Conservation (phyloP, 768 basidiomycete genomes). For the Phanerochaete sordida region DNA sequence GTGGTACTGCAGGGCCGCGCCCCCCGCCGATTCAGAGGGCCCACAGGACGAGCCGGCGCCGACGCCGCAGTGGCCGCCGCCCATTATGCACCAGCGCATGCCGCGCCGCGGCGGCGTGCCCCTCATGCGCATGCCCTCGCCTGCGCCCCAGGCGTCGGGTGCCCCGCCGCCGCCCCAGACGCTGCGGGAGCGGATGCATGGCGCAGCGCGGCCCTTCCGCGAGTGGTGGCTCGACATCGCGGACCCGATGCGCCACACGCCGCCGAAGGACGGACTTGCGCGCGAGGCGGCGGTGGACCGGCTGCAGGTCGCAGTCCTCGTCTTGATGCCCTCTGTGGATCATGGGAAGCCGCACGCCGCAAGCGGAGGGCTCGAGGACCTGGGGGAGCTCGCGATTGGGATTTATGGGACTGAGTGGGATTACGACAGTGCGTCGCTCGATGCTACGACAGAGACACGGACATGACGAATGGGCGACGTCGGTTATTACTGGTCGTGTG, state of each 20-base stretch:
- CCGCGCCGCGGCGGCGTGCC: not conserved
- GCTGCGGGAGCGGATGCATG: not conserved
- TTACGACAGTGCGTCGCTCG: not conserved
- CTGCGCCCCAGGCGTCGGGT: not conserved
- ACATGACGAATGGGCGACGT: not conserved
- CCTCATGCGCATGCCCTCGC: not conserved
- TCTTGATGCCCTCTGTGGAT: conserved; percentile 21
- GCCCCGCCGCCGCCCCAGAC: not conserved
- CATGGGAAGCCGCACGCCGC: not conserved
- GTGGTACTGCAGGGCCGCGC: conserved; percentile 4
- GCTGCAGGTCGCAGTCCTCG: conserved; percentile 20
- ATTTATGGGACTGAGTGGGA: conserved; percentile 9
- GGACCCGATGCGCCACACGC: not conserved
- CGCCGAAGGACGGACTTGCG: not conserved
- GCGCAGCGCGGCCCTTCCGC: not conserved
- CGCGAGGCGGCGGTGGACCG: conserved; percentile 8
- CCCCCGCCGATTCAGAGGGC: not conserved
- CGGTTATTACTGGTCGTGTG: not conserved
- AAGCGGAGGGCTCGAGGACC: not conserved
- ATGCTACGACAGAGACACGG: not conserved
- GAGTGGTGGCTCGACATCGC: not conserved
- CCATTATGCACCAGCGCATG: not conserved
- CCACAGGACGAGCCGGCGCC: not conserved
- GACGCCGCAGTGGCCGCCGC: not conserved
- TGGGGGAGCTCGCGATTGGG: conserved; percentile 10